These are phyloP conservation scores for Vaccinium myrtillus DNA, from an alignment of 148 eudicot species.

Conservation along the genomic window DNA sequence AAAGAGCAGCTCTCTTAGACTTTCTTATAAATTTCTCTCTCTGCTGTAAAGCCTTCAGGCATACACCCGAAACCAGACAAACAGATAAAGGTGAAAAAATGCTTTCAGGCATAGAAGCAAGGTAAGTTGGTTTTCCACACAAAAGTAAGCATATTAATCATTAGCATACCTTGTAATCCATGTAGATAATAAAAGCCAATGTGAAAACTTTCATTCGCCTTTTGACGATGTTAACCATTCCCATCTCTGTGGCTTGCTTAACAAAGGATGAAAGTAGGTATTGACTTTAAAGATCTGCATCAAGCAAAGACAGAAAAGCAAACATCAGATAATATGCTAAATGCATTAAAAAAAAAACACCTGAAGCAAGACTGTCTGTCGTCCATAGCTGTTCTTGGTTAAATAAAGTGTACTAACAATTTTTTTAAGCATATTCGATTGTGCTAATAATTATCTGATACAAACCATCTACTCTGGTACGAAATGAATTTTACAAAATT, in stretches of 20 bases:
- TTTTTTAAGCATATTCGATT: background rate
- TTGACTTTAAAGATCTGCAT: background rate
- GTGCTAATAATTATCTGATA: background rate
- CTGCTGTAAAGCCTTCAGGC: slow-evolving; percentile 73
- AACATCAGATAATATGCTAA: background rate
- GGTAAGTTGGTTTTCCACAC: background rate
- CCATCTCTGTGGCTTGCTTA: slow-evolving; percentile 47
- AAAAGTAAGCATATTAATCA: background rate
- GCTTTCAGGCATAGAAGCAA: background rate
- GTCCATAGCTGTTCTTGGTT: background rate
- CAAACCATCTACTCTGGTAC: background rate
- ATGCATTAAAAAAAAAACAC: background rate
- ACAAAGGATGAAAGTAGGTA: background rate
- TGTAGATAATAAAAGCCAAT: slow-evolving; percentile 73
- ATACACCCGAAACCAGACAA: slow-evolving; percentile 13
- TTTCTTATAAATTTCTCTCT: slow-evolving; percentile 78
- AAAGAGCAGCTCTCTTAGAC: slow-evolving; percentile 59
- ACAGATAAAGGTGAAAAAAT: slow-evolving; percentile 5
- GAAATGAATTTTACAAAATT: background rate
- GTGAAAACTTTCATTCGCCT: slow-evolving; percentile 86
- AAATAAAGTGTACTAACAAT: background rate
- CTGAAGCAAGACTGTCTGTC: background rate
- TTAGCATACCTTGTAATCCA: slow-evolving; percentile 82
- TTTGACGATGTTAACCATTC: slow-evolving; percentile 70
- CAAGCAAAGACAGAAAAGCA: background rate